Evolutionary conservation across 1,284 basidiomycete species (phyloP).

Genomic region (Cryptococcus sp.): DNA sequence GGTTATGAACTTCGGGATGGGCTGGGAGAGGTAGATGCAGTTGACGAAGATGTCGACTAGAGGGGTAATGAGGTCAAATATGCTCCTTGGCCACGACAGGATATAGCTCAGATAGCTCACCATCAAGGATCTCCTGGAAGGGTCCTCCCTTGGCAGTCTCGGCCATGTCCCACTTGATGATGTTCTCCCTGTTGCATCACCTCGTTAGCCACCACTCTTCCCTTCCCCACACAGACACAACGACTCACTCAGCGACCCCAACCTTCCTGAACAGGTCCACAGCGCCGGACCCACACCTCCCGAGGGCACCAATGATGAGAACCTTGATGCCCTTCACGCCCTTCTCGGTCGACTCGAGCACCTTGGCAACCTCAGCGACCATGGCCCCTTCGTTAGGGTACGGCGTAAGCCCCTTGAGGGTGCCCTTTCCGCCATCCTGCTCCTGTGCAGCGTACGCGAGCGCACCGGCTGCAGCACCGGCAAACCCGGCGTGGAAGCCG

Average conservation of each 20-base stretch:
- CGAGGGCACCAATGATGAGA: constrained; percentile 93
- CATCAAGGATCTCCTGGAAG: constrained; percentile 88
- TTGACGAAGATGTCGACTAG: constrained; percentile 96
- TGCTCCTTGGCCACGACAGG: too few relatives aligned
- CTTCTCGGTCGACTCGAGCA: constrained; percentile 60
- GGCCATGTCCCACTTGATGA: constrained; percentile 95
- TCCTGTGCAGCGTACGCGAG: constrained; percentile 74
- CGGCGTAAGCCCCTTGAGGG: constrained; percentile 68
- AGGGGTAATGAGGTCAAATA: neutral
- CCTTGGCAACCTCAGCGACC: constrained; percentile 66
- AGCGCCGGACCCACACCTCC: constrained; percentile 93
- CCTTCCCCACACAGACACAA: neutral
- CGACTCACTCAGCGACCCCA: constrained; percentile 77
- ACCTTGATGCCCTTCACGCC: constrained; percentile 73
- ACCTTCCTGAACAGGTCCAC: constrained; percentile 93
- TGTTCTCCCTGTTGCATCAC: constrained; percentile 66
- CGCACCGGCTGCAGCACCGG: constrained; percentile 90
- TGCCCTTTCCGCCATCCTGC: constrained; percentile 56
- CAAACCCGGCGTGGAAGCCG: constrained; percentile 97
- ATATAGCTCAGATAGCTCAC: constrained; percentile 43
- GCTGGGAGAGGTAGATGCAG: constrained; percentile 93
- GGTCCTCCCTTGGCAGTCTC: constrained; percentile 98
- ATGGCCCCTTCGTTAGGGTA: constrained; percentile 78
- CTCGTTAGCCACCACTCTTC: neutral
- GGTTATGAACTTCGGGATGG: constrained; percentile 86